Evolutionary conservation across 768 basidiomycete genomes (phyloP), one percentile per base, ranked within the genome.

Genomic region (Boletus sp.): DNA sequence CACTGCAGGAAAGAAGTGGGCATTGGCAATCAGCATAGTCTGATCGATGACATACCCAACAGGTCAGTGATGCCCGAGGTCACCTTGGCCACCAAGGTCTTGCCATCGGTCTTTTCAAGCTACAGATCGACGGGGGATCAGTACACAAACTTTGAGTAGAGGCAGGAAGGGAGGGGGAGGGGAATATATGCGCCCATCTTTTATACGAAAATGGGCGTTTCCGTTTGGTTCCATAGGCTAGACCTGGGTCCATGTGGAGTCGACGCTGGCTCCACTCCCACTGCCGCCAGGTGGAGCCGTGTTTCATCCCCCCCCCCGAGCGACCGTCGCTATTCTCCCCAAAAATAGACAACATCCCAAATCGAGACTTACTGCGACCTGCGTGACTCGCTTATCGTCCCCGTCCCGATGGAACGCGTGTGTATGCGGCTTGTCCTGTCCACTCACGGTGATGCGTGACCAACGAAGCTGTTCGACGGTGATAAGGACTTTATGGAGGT

Each of bases 371-470:
- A 86, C 82, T 70, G 81, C 79, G 14, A 79, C 83, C 19, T 81
- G 80, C 7, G 85, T 79, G 32, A 86, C 67, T 5, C 84, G 78
- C 76, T 90, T 96, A 67, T 98, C 95, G 4, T 94, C 91, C 2
- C 95, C 96, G 61, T 98, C 92, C 23, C 95, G 78, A 53, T 80
- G 76, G 71, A 96, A 98, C 15, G 92, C 82, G 68, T 95, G 91
- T 7, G 81, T 69, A 68, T 98, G 94, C 2, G 75, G 75, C 56
- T 77, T 53, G 4, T 68, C 58, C 44, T 75, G 68, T 33, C 73
- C 74, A 39, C 74, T 69, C 34, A 88, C 77, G 4, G 74, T 69
- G 55, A 97, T 88, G 6, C 94, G 82, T 3, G 83, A 75, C 95
- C 95, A 98, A 41, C 89, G 83, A 48, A 93, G 80, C 62, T 88